Base-by-base conservation (phyloP, 495 filamentous ascomycete species). In the Xylaria sp. region DNA sequence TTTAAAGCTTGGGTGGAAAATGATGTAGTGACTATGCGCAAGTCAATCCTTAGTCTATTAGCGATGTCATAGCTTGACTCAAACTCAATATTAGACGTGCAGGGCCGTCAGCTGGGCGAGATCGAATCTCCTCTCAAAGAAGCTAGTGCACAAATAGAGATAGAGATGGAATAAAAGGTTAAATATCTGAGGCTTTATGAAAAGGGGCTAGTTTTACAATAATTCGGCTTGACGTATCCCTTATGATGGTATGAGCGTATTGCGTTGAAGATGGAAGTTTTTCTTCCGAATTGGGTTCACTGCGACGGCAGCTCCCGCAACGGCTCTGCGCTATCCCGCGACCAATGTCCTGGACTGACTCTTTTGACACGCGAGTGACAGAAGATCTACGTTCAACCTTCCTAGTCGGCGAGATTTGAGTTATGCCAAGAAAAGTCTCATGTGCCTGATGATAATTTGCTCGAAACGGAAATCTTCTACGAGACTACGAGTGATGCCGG, bases 371-470 rank as follows among this genome's bases (percentile, higher is more conserved):
- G 29, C 12, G 24, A 40, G 66, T 61, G 41, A 61, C 40, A 59
- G 66, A 35, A 61, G 8, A 46, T 31, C 44, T 35, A 68, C 29
- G 55, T 37, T 31, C 5, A 17, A 24, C 19, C 33, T 41, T 44
- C 8, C 57, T 21, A n/a, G 37, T 55, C 19, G 21, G 15, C 35
- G 1, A 31, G 15, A 26, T 57, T 67, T 55, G 26, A 67, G 48
- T 67, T 67, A 19, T 12, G 19, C 52, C 41, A 68, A 44, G 24
- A 15, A 33, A 58, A 68, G 19, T 58, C 65, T 58, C 41, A 21
- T 48, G 41, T 44, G 61, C 24, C 41, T 4, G 24, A 55, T 50
- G n/a, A n/a, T n/a, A n/a, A n/a, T n/a, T n/a, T n/a, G n/a, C n/a
- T n/a, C n/a, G n/a, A n/a, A n/a, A n/a, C n/a, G n/a, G n/a, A n/a